Evolutionary conservation across 2,329 filamentous ascomycete genomes (phyloP).

Genomic region (Furcasterigmium furcatum): DNA sequence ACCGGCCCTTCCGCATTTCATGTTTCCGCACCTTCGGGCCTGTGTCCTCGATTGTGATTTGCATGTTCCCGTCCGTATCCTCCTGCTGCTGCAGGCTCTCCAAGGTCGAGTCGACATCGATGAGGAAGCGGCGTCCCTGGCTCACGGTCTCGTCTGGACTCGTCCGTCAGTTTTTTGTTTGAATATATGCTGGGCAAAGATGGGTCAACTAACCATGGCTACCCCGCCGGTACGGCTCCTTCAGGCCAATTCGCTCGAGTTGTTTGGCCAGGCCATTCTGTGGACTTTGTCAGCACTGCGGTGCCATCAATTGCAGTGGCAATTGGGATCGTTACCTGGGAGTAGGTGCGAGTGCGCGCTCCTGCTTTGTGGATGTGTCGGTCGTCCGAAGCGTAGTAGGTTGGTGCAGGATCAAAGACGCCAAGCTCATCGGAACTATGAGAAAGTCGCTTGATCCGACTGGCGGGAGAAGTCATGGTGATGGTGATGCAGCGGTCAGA

Average conservation of each 20-base stretch:
- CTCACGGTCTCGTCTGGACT: slow-evolving; percentile 62
- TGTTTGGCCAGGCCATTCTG: slow-evolving; percentile 53
- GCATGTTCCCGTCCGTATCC: slow-evolving; percentile 90
- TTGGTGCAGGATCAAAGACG: slow-evolving; percentile 55
- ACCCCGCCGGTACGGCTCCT: slow-evolving; percentile 54
- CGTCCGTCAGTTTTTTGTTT: background rate
- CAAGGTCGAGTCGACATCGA: slow-evolving; percentile 82
- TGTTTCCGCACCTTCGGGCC: slow-evolving; percentile 71
- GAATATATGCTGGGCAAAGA: background rate
- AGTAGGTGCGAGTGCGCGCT: slow-evolving; percentile 52
- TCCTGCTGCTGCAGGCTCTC: slow-evolving; percentile 78
- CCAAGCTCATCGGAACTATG: slow-evolving; percentile 42
- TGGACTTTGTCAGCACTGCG: background rate
- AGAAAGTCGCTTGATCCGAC: slow-evolving; percentile 7
- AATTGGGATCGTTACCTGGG: slow-evolving; percentile 36
- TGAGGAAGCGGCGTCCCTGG: slow-evolving; percentile 72
- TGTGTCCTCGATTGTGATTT: slow-evolving; percentile 95
- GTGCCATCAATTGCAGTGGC: background rate
- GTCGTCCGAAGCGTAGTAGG: slow-evolving; percentile 56
- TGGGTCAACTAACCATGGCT: slow-evolving; percentile 48
- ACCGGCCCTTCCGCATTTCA: background rate
- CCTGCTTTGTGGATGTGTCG: slow-evolving; percentile 47
- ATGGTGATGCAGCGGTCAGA: background rate
- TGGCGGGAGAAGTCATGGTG: slow-evolving; percentile 12
- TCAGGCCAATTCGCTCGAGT: slow-evolving; percentile 46